phyloP scores from a whole-genome alignment of 2,329 filamentous ascomycete genomes.

The Alternaria novae-zelandiae region DNA sequence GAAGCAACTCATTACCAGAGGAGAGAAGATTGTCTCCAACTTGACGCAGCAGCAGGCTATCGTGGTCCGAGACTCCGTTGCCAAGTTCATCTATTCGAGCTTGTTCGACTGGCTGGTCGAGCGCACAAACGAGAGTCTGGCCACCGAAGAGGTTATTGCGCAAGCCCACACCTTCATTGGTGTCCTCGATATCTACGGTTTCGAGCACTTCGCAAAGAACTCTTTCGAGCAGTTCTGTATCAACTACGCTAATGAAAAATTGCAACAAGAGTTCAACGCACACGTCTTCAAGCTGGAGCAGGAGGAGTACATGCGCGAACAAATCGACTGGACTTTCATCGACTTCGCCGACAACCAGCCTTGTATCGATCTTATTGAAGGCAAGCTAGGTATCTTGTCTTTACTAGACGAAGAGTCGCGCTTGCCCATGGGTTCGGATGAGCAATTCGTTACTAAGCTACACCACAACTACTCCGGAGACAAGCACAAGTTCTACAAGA shows the following conservation, averaged over 20 bases:
- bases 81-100: slow-evolving; percentile 98
- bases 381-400: slow-evolving; percentile 90
- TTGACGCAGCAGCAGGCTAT: slow-evolving; percentile 90
- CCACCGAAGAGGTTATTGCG: slow-evolving; percentile 83
- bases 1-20: slow-evolving; percentile 95
- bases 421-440: slow-evolving; percentile 94
- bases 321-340: slow-evolving; percentile 99
- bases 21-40: slow-evolving; percentile 97
- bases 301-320: slow-evolving; percentile 92
- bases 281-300: slow-evolving; percentile 99
- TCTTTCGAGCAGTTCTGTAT: slow-evolving; percentile 99
- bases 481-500: slow-evolving; percentile 98
- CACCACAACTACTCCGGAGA: slow-evolving; percentile 90
- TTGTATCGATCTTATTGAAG: slow-evolving; percentile 97
- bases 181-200: slow-evolving; percentile 98
- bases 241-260: slow-evolving; percentile 99
- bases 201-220: slow-evolving; percentile 99
- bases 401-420: slow-evolving; percentile 95
- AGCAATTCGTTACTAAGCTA: slow-evolving; percentile 94
- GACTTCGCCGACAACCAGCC: slow-evolving; percentile 99
- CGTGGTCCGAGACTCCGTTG: slow-evolving; percentile 95
- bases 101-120: slow-evolving; percentile 99
- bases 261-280: slow-evolving; percentile 99
- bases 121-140: slow-evolving; percentile 88
- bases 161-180: slow-evolving; percentile 92